Evolutionary conservation across 306 rosid species (phyloP).

Genomic region (Sicyos baderoa): DNA sequence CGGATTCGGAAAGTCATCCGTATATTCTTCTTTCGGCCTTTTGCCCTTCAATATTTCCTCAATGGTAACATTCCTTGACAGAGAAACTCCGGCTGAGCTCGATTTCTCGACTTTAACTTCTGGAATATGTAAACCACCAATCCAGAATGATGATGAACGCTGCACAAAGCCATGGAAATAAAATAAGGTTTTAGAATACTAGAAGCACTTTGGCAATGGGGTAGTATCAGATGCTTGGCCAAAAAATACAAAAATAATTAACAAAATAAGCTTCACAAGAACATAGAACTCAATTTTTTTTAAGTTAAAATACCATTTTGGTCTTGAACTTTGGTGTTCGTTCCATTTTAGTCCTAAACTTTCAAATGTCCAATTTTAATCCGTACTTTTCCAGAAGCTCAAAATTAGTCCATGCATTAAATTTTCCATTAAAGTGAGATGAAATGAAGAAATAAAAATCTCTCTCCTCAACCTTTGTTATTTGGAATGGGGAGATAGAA

Average conservation of each 20-base stretch:
- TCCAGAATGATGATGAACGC: constrained; percentile 22
- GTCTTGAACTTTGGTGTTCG: too few relatives aligned
- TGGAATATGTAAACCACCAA: constrained; percentile 13
- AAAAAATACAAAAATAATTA: neutral
- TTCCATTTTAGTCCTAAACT: too few relatives aligned
- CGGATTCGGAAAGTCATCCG: constrained; percentile 27
- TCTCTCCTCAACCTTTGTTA: too few relatives aligned
- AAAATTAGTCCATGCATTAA: too few relatives aligned
- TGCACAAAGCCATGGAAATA: constrained; percentile 20
- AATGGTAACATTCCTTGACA: constrained; percentile 15
- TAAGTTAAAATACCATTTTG: too few relatives aligned
- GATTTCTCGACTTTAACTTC: constrained; percentile 44
- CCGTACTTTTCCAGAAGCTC: too few relatives aligned
- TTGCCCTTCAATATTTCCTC: constrained; percentile 38
- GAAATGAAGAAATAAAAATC: too few relatives aligned
- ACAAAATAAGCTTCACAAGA: neutral
- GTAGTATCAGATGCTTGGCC: neutral
- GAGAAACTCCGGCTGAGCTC: constrained; percentile 27
- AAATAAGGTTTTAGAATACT: neutral
- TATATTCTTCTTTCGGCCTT: constrained; percentile 51
- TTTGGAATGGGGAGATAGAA: too few relatives aligned
- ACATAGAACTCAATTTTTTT: too few relatives aligned
- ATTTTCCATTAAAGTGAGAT: too few relatives aligned
- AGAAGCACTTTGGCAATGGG: too few relatives aligned
- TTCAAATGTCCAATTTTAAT: too few relatives aligned